Evolutionary conservation across 345 rosid species (phyloP), one percentile per base, ranked within the genome.

Genomic region (Lenwebbia sp.): DNA sequence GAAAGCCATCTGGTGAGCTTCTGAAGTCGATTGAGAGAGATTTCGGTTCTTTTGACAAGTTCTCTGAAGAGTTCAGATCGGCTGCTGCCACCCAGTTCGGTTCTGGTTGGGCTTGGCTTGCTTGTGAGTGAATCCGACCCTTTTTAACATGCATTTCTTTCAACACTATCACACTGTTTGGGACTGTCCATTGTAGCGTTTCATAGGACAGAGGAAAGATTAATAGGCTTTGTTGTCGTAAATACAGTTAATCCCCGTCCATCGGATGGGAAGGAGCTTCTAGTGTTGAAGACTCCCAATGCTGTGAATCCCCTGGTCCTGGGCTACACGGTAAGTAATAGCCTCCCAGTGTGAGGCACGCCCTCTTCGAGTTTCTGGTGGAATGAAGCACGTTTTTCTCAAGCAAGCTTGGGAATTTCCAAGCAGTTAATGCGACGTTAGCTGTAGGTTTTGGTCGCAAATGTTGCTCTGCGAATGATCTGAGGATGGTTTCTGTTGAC

Each of bases 51-150:
- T 96, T 94, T 52, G 91, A 92, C 54, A 88, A 62, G 52, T 95
- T 95, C 86, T 86, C 84, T 30, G 85, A 91, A 81, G 92, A 89
- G 88, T 95, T 95, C 86, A 92, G 89, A 91, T 54, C 92, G 21
- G 96, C 98, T 85, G 98, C 99, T 87, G 91, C 96, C 49, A 89
- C 96, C 5, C 94, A 97, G 88, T 97, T 93, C 90, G 99, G 99
- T 89, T 95, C 99, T 44, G 99, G 99, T 86, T 96, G 99, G 98
- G 95, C 96, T 65, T 97, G 99, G 99, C 98, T 97, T 86, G 97
- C 91, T 62, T 95, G 99, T 95, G 62, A 88, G 98, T 90, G 84
- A 84, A 70, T 62, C 44, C 51, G 49, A n/a, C 22, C 60, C 65
- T 83, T 65, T 54, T 33, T 23, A 10, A 19, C 47, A 0, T 70